Conservation (phyloP, 1,284 basidiomycete species). For the Anthracocystis walkeri region DNA sequence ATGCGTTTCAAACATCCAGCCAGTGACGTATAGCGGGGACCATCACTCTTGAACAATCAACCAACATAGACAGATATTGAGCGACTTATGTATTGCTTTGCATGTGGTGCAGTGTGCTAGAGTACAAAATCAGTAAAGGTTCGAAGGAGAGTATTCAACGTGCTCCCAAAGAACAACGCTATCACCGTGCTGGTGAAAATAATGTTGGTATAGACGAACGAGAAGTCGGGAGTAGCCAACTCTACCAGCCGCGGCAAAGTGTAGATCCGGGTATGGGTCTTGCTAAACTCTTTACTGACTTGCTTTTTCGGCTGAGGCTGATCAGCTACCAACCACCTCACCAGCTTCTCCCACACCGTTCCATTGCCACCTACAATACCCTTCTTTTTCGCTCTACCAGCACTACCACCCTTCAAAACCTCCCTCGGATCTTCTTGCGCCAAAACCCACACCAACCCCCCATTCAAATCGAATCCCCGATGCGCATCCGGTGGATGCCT, state of each 20-base stretch:
- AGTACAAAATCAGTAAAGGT: constrained; percentile 74
- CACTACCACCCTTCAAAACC: neutral
- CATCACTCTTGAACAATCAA: too few species aligned
- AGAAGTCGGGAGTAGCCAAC: constrained; percentile 95
- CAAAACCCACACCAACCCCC: constrained; percentile 72
- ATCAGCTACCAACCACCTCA: too few species aligned
- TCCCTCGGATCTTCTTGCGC: constrained; percentile 15
- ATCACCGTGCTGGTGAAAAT: constrained; percentile 66
- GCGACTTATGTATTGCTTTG: neutral
- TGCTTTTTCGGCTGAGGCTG: neutral
- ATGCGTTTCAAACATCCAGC: too few species aligned
- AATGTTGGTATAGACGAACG: constrained; percentile 99
- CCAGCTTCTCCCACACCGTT: neutral
- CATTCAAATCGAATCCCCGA: constrained; percentile 90
- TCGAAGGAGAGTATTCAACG: constrained; percentile 88
- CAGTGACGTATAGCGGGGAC: too few species aligned
- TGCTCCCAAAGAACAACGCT: constrained; percentile 90
- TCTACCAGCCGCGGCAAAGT: constrained; percentile 85
- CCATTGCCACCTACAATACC: too few species aligned
- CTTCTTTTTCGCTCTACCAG: too few species aligned
- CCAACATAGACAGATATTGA: too few species aligned
- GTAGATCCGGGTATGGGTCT: constrained; percentile 74
- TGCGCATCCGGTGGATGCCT: constrained; percentile 97
- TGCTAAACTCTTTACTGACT: neutral
- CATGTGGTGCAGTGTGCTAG: neutral